Evolutionary conservation across 805 yeast genomes (phyloP).

Genomic region (Candida sithepensis): DNA sequence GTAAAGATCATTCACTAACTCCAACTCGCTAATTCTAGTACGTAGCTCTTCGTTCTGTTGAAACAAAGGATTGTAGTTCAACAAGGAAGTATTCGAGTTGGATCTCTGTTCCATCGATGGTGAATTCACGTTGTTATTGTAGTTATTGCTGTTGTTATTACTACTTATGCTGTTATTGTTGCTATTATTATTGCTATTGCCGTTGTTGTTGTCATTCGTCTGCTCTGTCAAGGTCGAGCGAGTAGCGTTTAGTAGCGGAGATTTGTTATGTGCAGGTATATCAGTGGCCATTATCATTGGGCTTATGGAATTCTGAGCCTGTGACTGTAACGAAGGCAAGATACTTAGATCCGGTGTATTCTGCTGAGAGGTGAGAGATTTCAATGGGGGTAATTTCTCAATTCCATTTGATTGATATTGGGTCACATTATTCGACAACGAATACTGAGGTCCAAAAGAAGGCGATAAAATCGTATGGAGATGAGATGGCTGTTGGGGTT

Average conservation of each 20-base stretch:
- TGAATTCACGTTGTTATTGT: neutral
- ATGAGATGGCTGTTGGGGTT: constrained; percentile 17
- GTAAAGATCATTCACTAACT: constrained; percentile 84
- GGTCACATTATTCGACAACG: constrained; percentile 12
- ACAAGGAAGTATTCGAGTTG: neutral
- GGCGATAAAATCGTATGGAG: constrained; percentile 27
- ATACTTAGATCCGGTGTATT: constrained; percentile 4
- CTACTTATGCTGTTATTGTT: constrained; percentile 1
- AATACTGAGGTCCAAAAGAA: constrained; percentile 30
- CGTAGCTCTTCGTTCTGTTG: constrained; percentile 38
- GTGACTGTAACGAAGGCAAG: neutral
- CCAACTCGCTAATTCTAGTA: constrained; percentile 83
- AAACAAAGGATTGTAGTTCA: constrained; percentile 1
- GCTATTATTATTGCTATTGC: constrained; percentile 1
- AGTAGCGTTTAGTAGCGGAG: constrained; percentile 1
- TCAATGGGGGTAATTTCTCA: constrained; percentile 24
- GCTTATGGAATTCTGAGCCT: neutral
- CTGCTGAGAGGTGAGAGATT: constrained; percentile 7
- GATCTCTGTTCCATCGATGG: constrained; percentile 9
- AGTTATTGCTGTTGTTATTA: neutral
- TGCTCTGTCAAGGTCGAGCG: neutral
- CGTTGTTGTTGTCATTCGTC: constrained; percentile 3
- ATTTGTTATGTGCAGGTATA: constrained; percentile 6
- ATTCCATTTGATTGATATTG: constrained; percentile 9
- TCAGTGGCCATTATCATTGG: constrained; percentile 15